Evolutionary conservation across 495 filamentous ascomycete species (phyloP), one percentile per base, ranked within the genome.

Genomic region (Neurospora sp.): DNA sequence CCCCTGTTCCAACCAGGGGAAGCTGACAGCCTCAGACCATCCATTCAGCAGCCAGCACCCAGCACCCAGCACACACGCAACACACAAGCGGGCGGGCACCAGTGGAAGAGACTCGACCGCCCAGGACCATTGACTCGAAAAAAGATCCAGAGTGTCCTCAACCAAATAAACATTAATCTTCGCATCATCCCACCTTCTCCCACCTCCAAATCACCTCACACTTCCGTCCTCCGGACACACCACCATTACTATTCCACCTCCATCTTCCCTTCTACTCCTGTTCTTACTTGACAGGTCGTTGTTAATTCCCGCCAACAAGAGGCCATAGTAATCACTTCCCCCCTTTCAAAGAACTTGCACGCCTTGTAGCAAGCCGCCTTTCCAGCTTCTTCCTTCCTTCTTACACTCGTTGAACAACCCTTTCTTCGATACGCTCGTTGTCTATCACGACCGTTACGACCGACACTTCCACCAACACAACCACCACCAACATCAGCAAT

Each of bases 321-420:
- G 40, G 31, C 70, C 18, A 45, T 71, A 45, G 42, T 65, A 65
- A 65, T 65, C 53, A 65, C 14, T 37, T 65, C 9, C 40, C 70
- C 44, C 40, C 44, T 31, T 68, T 59, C 31, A 68, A 8, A 18
- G 42, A 38, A 65, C 40, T 65, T 39, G 41, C 31, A 9, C 70
- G 18, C 2, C 7, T 71, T 68, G 22, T 71, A 45, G 70, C 27
- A 31, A 70, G 42, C 73, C 40, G 38, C 38, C 27, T 69, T 41
- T 72, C 68, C 72, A 48, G 40, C 72, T 71, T 40, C 69, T 69
- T 72, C 70, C 71, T 76, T 71, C 75, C 75, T 83, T 77, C 77
- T 80, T 78, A 77, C 79, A 70, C 78, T 81, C 81, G 79, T 78
- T 80, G 59, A 77, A 68, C 45, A 68, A 40, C 42, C 37, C 53